Base-by-base conservation (phyloP, 1,139 yeast species). In the Candida albicans region DNA sequence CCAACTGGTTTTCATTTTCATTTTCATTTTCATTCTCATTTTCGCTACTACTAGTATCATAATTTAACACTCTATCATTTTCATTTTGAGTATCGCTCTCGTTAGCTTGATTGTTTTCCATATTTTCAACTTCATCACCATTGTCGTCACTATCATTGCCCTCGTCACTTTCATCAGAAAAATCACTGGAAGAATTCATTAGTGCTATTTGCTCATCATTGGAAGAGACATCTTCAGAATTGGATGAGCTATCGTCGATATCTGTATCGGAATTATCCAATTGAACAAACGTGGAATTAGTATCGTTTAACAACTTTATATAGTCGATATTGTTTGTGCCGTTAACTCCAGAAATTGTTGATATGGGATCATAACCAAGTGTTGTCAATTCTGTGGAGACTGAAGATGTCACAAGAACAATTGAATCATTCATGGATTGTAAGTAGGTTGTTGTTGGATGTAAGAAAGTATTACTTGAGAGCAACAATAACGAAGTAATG, bases 401-500 rank as follows among this genome's bases (percentile, higher is more conserved):
- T 15, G 37, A 26, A 22, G 31, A 18, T 26, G 37, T 39, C 8
- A n/a, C 27, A 8, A 30, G 9, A 31, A 27, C 33, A n/a, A 22
- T 14, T 15, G 37, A 27, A 22, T 32, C 32, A 12, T 28, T 26
- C 9, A 31, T 26, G 8, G 37, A 26, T n/a, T 39, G 30, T n/a
- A 35, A n/a, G 22, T 13, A 18, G 1, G 45, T 39, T n/a, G 29
- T 29, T 9, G 43, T 37, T 25, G 48, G 38, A n/a, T 45, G 43
- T 31, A 46, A 18, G 14, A 35, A 37, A 4, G 42, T 34, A 39
- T 40, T 32, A 10, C 45, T 42, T 29, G 49, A 42, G 29, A 47
- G 37, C 22, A 49, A 37, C 31, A 49, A 28, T 8, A 49, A 33
- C 18, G 49, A 45, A 11, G 47, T 41, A 42, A 47, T 43, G 25